These are phyloP conservation scores for Camelina laxa DNA, from an alignment of 345 rosid species.

Conservation along the genomic window DNA sequence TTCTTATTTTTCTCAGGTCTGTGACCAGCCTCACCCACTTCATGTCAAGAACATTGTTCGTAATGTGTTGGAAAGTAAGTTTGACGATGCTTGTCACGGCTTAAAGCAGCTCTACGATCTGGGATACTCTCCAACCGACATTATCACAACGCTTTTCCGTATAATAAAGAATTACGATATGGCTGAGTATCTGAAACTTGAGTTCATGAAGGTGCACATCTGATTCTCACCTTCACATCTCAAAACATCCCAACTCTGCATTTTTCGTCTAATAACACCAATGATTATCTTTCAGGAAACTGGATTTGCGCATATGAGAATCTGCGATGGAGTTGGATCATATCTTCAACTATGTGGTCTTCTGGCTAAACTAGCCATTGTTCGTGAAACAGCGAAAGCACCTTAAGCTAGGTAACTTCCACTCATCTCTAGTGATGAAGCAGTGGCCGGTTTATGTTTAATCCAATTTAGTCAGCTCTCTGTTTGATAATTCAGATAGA, in stretches of 20 bases:
- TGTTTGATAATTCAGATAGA: too few relatives aligned
- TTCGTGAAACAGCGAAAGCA: too few relatives aligned
- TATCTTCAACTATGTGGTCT: too few relatives aligned
- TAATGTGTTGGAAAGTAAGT: constrained; percentile 82
- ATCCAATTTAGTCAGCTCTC: too few relatives aligned
- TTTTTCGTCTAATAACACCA: background rate
- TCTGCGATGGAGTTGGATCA: too few relatives aligned
- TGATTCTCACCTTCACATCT: background rate
- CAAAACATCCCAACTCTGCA: background rate
- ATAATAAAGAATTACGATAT: constrained; percentile 88
- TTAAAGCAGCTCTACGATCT: constrained; percentile 88
- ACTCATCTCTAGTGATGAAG: too few relatives aligned
- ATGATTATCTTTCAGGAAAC: constrained; percentile 67
- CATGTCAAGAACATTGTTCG: constrained; percentile 91
- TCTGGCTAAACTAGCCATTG: too few relatives aligned
- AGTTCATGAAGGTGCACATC: constrained; percentile 84
- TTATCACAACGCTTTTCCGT: constrained; percentile 91
- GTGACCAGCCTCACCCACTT: constrained; percentile 98
- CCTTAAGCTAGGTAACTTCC: too few relatives aligned
- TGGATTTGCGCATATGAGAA: constrained; percentile 26
- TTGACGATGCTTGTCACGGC: constrained; percentile 85
- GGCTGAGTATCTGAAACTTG: constrained; percentile 92
- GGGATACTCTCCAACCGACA: constrained; percentile 97
- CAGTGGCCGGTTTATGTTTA: too few relatives aligned
- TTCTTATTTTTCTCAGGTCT: constrained; percentile 58